phyloP scores from a whole-genome alignment of 257 asterid genomes.

The Solanum lignicaule region DNA sequence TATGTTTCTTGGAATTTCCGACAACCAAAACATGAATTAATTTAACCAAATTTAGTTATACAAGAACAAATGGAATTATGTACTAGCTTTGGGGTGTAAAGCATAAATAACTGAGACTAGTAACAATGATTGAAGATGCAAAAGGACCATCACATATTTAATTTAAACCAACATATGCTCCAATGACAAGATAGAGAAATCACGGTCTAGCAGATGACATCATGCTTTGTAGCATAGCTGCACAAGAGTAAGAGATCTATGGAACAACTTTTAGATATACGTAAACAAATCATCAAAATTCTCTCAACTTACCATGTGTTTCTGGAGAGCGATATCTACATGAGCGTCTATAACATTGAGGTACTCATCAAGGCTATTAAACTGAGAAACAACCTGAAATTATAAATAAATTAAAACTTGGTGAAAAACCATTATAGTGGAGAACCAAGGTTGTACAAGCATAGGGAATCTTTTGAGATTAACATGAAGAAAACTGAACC shows the following conservation, averaged over 20 bases:
- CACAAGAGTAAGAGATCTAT: neutral
- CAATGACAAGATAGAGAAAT: neutral
- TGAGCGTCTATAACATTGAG: slow-evolving; percentile 60
- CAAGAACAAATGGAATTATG: neutral
- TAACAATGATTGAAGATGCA: neutral
- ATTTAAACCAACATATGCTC: neutral
- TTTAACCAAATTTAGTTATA: neutral
- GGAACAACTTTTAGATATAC: neutral
- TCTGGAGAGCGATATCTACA: slow-evolving; percentile 61
- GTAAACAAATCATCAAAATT: neutral
- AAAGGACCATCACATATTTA: neutral
- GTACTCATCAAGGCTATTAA: slow-evolving; percentile 39
- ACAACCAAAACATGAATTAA: neutral
- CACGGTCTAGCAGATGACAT: neutral
- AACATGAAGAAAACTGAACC: neutral
- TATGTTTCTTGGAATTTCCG: neutral
- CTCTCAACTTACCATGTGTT: slow-evolving; percentile 46
- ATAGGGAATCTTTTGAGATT: neutral
- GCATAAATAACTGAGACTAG: neutral
- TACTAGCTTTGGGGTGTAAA: neutral
- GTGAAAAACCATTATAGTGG: neutral
- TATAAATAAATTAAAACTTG: neutral
- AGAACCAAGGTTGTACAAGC: neutral
- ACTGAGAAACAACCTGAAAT: slow-evolving; percentile 64
- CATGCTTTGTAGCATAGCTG: neutral